Evolutionary conservation across 805 yeast species (phyloP).

Genomic region (Wickerhamiella galacta): DNA sequence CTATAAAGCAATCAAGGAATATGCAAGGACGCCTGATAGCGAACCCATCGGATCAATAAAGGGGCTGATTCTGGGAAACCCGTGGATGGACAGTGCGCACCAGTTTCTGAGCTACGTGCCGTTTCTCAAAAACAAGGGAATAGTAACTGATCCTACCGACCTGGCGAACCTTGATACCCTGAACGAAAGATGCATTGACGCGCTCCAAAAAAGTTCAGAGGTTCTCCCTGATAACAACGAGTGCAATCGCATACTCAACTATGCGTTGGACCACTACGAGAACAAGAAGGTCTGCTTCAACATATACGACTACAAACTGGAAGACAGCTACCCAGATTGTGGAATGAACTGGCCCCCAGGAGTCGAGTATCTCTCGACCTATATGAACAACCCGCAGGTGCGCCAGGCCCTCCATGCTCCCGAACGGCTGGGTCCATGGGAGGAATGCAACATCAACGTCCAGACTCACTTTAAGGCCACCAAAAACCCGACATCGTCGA

Average conservation of each 20-base stretch:
- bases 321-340: conserved; percentile 67
- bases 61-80: conserved; percentile 74
- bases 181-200: conserved; percentile 16
- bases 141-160: conserved; percentile 27
- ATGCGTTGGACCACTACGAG: conserved; percentile 13
- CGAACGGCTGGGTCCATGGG: conserved; percentile 46
- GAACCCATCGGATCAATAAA: too few species aligned
- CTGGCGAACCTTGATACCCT: conserved; percentile 17
- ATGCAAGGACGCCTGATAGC: neutral
- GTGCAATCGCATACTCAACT: conserved; percentile 29
- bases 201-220: conserved; percentile 12
- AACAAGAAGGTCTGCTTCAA: conserved; percentile 44
- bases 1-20: conserved; percentile 26
- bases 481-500: conserved; percentile 42
- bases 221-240: conserved; percentile 12
- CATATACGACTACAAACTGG: conserved; percentile 62
- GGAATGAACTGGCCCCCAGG: conserved; percentile 86
- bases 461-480: conserved; percentile 33
- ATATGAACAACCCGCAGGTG: conserved; percentile 32
- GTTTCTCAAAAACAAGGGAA: conserved; percentile 40
- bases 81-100: conserved; percentile 79
- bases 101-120: conserved; percentile 75
- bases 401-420: conserved; percentile 33
- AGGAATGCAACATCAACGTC: conserved; percentile 59
- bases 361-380: conserved; percentile 32